These are phyloP conservation scores for Tothia fuscella DNA, from an alignment of 2,329 filamentous ascomycete genomes.

Conservation along the genomic window DNA sequence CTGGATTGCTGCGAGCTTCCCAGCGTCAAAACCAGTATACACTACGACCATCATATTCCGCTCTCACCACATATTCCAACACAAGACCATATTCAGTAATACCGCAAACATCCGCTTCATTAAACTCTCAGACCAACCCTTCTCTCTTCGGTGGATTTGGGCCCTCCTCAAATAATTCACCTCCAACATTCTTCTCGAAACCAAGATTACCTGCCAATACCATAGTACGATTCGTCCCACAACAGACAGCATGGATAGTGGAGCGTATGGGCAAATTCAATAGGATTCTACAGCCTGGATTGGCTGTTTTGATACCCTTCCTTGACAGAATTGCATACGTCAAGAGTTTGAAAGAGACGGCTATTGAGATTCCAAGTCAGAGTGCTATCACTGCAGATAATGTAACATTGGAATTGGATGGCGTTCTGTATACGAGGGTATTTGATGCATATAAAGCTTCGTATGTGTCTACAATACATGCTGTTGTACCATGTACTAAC, in stretches of 20 bases:
- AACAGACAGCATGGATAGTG: constrained; percentile 98
- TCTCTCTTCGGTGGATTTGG: not conserved
- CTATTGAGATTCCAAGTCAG: constrained; percentile 94
- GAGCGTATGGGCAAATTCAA: constrained; percentile 99
- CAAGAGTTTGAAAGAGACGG: constrained; percentile 90
- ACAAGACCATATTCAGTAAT: not conserved
- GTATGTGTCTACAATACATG: constrained; percentile 40
- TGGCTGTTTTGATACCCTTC: constrained; percentile 80
- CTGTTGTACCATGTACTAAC: not conserved
- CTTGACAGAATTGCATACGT: constrained; percentile 96
- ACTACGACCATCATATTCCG: too few species aligned
- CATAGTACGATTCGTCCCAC: constrained; percentile 90
- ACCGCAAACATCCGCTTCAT: not conserved
- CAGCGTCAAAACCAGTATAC: too few species aligned
- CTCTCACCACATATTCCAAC: not conserved
- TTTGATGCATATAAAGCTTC: constrained; percentile 98
- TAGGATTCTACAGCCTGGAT: constrained; percentile 80
- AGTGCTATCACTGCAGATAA: constrained; percentile 98
- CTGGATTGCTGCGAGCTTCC: too few species aligned
- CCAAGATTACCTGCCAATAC: constrained; percentile 77
- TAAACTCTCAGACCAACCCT: not conserved
- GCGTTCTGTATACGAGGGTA: constrained; percentile 87
- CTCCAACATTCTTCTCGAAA: constrained; percentile 28
- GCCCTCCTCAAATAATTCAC: not conserved
- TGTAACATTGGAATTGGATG: constrained; percentile 90